Evolutionary conservation across 352 stramenopile species (phyloP), one percentile per base, ranked within the genome.

Genomic region (Phytophthora colocasiae): DNA sequence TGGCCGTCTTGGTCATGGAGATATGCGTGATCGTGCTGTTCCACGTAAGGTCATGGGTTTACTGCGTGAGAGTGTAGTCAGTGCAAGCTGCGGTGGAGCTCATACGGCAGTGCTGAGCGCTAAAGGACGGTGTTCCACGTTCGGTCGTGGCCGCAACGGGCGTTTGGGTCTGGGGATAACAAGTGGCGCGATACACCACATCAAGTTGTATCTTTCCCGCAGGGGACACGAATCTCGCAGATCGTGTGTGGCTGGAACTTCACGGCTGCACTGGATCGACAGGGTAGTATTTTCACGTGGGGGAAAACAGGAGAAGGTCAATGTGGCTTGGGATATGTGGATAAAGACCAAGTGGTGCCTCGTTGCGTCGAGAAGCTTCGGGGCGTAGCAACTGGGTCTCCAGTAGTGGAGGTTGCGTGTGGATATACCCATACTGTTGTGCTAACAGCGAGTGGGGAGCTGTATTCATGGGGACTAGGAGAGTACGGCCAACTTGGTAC

Each of bases 401-500:
- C 61, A 15, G 71, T 89, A n/a, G 57, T 93, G 3, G 81, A 93
- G 45, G 66, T 97, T 29, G 84, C 85, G 7, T 95, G 83, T 44
- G 90, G 90, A 15, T 93, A 96, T 64, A 97, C 86, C 9, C 92
- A 98, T 71, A 97, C 88, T 0, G 49, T 97, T 14, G 90, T 90
- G 12, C 63, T 97, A 11, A 91, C 89, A 1, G 81, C 74, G 1
- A 73, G 69, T 26, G 89, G 90, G 4, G 86, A 97, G 39, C 63
- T 97, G 15, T 97, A 91, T 66, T 94, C 89, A 11, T 97, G 90
- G 91, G 93, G 93, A 34, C 67, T 93, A 4, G 93, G 93, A 24
- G 90, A 98, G 56, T 97, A 97, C 57, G 93, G 93, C 0, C 81
- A 96, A 36, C 83, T 97, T 14, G 93, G 93, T 5, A 95, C 96